Evolutionary conservation across 352 stramenopile species (phyloP).

Genomic region (Phytopythium delawarense): DNA sequence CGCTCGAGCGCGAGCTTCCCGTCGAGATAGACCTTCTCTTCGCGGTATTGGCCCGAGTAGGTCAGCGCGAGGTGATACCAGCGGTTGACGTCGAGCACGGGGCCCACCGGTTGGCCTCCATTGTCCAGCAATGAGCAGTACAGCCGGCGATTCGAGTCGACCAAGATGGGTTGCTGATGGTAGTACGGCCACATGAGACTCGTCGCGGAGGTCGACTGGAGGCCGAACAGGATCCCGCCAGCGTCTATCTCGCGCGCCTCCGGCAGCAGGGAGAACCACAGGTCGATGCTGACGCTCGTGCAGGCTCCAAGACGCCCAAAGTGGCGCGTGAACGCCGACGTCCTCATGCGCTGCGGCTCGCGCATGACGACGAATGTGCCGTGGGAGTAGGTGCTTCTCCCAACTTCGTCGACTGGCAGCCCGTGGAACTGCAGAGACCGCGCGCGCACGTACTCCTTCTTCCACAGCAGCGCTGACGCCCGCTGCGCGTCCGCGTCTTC

Average conservation of each 20-base stretch:
- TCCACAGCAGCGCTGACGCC: background rate
- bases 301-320: slow-evolving; percentile 12
- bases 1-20: slow-evolving; percentile 21
- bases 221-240: slow-evolving; percentile 34
- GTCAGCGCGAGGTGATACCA: slow-evolving; percentile 48
- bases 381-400: background rate
- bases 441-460: slow-evolving; percentile 2
- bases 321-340: slow-evolving; percentile 9
- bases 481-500: background rate
- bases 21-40: slow-evolving; percentile 35
- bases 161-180: slow-evolving; percentile 34
- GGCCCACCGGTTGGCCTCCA: slow-evolving; percentile 9
- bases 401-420: background rate
- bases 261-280: slow-evolving; percentile 32
- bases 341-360: background rate
- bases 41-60: slow-evolving; percentile 19
- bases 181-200: slow-evolving; percentile 30
- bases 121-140: slow-evolving; percentile 40
- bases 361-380: background rate
- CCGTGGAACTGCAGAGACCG: slow-evolving; percentile 5
- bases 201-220: slow-evolving; percentile 27
- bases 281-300: slow-evolving; percentile 29
- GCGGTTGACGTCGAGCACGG: slow-evolving; percentile 16
- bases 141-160: slow-evolving; percentile 31
- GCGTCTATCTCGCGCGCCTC: slow-evolving; percentile 4